Evolutionary conservation across 176 grass and related monocot species (phyloP).

Genomic region (Phragmites australis): DNA sequence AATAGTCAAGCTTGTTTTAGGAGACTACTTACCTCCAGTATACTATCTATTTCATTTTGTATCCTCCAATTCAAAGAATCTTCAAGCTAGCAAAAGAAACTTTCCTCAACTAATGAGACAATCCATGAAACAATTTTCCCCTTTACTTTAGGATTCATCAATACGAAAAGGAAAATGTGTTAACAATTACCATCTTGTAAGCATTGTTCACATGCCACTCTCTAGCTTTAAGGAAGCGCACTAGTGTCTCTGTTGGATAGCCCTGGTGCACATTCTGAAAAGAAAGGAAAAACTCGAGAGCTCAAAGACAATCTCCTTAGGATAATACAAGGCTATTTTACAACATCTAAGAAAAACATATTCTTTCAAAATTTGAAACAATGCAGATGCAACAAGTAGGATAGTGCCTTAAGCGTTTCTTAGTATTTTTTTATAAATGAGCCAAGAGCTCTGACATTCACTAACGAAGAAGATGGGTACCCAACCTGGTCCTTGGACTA

Average conservation of each 20-base stretch:
- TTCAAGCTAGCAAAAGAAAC: slow-evolving; percentile 60
- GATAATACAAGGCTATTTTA: slow-evolving; percentile 18
- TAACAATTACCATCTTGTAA: slow-evolving; percentile 61
- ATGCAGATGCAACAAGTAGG: background rate
- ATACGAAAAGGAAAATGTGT: slow-evolving; percentile 4
- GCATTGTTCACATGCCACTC: slow-evolving; percentile 70
- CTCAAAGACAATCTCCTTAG: slow-evolving; percentile 16
- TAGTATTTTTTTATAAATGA: background rate
- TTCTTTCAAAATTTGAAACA: slow-evolving; percentile 3
- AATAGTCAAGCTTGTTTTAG: slow-evolving; percentile 6
- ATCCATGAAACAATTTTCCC: slow-evolving; percentile 29
- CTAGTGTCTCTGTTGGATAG: slow-evolving; percentile 56
- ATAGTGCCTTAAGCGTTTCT: background rate
- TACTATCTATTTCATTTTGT: slow-evolving; percentile 77
- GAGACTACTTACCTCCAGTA: slow-evolving; percentile 64
- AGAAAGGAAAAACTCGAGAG: slow-evolving; percentile 1
- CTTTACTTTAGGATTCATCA: slow-evolving; percentile 28
- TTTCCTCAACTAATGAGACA: slow-evolving; percentile 14
- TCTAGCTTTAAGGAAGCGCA: slow-evolving; percentile 81
- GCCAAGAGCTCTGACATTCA: background rate
- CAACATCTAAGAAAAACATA: background rate
- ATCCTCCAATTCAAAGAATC: slow-evolving; percentile 95
- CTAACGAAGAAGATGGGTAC: background rate
- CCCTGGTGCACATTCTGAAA: slow-evolving; percentile 77
- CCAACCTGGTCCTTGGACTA: background rate